These are phyloP conservation scores for Thermomucor indicae-seudaticae DNA, from an alignment of 371 early-diverging fungal genomes.

Conservation along the genomic window DNA sequence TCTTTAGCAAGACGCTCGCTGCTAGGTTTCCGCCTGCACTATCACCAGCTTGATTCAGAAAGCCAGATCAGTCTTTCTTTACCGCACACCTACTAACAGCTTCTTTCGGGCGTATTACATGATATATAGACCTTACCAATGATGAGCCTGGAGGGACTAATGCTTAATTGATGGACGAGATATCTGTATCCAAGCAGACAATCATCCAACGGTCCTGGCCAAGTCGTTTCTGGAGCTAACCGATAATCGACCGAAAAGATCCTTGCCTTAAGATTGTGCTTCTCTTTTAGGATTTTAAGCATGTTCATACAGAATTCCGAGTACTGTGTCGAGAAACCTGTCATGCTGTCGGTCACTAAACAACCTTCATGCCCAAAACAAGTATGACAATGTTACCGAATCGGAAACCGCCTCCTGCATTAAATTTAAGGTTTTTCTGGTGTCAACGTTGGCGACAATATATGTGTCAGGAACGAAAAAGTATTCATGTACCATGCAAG, in stretches of 20 bases:
- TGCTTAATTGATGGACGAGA: constrained; percentile 18
- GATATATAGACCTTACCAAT: constrained; percentile 15
- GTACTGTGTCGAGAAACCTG: constrained; percentile 12
- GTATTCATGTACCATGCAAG: constrained; percentile 15
- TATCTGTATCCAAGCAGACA: constrained; percentile 28
- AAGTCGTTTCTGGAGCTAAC: constrained; percentile 18
- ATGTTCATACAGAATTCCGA: constrained; percentile 11
- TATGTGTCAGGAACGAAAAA: neutral
- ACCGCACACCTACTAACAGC: too few relatives aligned
- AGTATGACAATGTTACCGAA: constrained; percentile 5
- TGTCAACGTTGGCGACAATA: neutral
- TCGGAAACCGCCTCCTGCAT: constrained; percentile 20
- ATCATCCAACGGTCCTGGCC: constrained; percentile 21
- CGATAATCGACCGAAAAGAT: constrained; percentile 23
- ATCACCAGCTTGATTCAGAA: constrained; percentile 12
- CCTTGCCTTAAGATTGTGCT: constrained; percentile 2
- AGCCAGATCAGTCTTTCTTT: neutral
- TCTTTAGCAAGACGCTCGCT: neutral
- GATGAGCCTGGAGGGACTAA: constrained; percentile 23
- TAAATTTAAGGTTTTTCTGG: too few relatives aligned
- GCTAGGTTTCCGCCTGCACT: neutral
- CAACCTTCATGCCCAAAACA: neutral
- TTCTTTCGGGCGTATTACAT: neutral
- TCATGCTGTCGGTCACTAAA: too few relatives aligned
- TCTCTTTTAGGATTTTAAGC: constrained; percentile 2